phyloP scores from a whole-genome alignment of 176 grass and related monocot species.

The Oropetium thomaeum region DNA sequence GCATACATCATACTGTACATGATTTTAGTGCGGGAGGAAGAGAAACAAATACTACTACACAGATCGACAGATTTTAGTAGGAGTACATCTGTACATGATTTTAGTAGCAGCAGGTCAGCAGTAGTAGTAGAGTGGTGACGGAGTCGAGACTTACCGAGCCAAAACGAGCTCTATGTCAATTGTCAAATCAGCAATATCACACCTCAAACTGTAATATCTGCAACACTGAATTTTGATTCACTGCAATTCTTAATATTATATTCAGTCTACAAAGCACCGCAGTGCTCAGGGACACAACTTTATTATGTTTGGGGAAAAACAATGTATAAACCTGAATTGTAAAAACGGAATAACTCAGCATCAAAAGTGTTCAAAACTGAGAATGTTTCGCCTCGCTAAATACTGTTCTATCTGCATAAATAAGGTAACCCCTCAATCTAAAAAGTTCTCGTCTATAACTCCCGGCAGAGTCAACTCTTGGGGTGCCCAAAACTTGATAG shows the following conservation, averaged over 20 bases:
- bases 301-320: constrained; percentile 52
- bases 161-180: too few species aligned
- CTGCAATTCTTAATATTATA: constrained; percentile 35
- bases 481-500: constrained; percentile 52
- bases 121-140: too few species aligned
- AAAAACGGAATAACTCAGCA: constrained; percentile 29
- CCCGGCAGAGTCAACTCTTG: not conserved
- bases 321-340: constrained; percentile 46
- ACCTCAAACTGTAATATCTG: not conserved
- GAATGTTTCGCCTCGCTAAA: constrained; percentile 33
- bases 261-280: constrained; percentile 46
- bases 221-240: constrained; percentile 35
- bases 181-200: not conserved
- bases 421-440: constrained; percentile 31
- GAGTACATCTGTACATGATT: too few species aligned
- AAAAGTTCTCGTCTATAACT: constrained; percentile 39
- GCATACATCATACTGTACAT: too few species aligned
- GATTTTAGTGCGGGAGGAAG: too few species aligned
- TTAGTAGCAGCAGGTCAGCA: too few species aligned
- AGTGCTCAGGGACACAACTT: constrained; percentile 26
- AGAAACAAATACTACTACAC: too few species aligned
- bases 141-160: too few species aligned
- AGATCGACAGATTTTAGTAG: too few species aligned
- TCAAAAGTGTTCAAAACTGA: constrained; percentile 31
- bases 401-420: constrained; percentile 49